Base-by-base conservation (phyloP, 345 rosid genomes). In the Syzygium aromaticum region DNA sequence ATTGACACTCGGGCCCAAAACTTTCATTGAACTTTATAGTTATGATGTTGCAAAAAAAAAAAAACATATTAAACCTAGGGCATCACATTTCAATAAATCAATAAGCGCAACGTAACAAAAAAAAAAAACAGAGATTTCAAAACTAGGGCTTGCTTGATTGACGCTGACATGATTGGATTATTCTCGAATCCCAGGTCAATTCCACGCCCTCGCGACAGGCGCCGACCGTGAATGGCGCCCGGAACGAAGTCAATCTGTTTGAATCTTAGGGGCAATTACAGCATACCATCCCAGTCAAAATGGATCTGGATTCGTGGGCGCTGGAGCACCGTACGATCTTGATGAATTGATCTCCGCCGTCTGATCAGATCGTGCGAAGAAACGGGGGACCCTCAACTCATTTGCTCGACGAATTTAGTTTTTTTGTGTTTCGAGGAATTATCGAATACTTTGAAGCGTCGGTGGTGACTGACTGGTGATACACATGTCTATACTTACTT, bases 11-110 rank as follows among this genome's bases (percentile, higher is more conserved):
- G 43, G 23, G 2, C 0, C 3, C 23, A 30, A 16, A 30, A 17
- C 6, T 30, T 30, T 1, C 43, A 7, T 17, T 4, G 0, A 0
- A 30, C 23, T 16, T 2, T 7, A 64, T 2, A 16, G 21, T 30
- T 30, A 30, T 4, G 12, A 30, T 17, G 40, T 67, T 19, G 4
- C 7, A 28, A 28, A 28, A 13, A 57, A 57, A 61, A 64, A 15
- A 2, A 1, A 25, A 57, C 6, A 57, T 11, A 28, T 28, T 8
- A 16, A 67, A 67, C 17, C 43, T 4, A 30, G 78, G 46, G 78
- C 78, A 16, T 67, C 7, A 30, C 43, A 67, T 67, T 67, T 73
- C 40, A 38, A 73, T 38, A 9, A 73, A 73, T 6, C 7, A 11
- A 22, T 19, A 19, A 38, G 15, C 82, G 38, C 10, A 38, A 38